Percentiles rank a stretch among this genome's conserved stretches.
phyloP scores from a whole-genome alignment of 768 basidiomycete genomes.

The Lentinus tigrinus region DNA sequence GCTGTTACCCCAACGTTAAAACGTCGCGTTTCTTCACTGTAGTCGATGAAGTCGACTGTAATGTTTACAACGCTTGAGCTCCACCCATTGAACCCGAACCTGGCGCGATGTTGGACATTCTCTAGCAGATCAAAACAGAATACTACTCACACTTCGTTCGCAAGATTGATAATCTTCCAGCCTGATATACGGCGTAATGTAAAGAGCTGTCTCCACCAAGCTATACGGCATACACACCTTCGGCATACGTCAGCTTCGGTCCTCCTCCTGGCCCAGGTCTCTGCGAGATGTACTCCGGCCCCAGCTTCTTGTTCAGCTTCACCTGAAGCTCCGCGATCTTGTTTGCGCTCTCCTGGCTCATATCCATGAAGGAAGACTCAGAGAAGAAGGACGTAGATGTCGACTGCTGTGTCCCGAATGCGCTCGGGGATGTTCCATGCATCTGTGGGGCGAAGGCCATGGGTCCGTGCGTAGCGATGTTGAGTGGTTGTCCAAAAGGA shows the following conservation, averaged over 20 bases:
- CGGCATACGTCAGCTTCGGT: constrained; percentile 87
- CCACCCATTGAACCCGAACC: constrained; percentile 97
- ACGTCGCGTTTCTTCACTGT: constrained; percentile 60
- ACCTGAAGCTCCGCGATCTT: constrained; percentile 74
- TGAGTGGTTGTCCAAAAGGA: constrained; percentile 29
- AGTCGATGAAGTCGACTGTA: constrained; percentile 78
- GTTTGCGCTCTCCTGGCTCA: constrained; percentile 61
- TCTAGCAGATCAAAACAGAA: neutral
- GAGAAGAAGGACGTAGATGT: constrained; percentile 9
- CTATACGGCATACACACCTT: constrained; percentile 96
- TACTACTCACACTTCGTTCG: constrained; percentile 72
- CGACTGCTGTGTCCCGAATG: constrained; percentile 28
- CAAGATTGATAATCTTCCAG: constrained; percentile 97
- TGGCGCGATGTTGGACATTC: neutral
- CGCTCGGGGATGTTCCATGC: constrained; percentile 46
- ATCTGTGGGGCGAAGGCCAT: constrained; percentile 62
- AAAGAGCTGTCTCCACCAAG: constrained; percentile 30
- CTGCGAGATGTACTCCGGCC: constrained; percentile 91
- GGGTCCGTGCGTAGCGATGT: constrained; percentile 47
- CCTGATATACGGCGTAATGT: constrained; percentile 29
- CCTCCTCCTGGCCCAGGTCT: constrained; percentile 87
- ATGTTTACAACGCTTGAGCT: constrained; percentile 75
- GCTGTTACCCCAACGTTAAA: constrained; percentile 80
- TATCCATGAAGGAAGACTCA: constrained; percentile 33
- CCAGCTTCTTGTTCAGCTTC: constrained; percentile 83